Conservation (phyloP, 2,329 filamentous ascomycete genomes). For the Fulvia fulva region DNA sequence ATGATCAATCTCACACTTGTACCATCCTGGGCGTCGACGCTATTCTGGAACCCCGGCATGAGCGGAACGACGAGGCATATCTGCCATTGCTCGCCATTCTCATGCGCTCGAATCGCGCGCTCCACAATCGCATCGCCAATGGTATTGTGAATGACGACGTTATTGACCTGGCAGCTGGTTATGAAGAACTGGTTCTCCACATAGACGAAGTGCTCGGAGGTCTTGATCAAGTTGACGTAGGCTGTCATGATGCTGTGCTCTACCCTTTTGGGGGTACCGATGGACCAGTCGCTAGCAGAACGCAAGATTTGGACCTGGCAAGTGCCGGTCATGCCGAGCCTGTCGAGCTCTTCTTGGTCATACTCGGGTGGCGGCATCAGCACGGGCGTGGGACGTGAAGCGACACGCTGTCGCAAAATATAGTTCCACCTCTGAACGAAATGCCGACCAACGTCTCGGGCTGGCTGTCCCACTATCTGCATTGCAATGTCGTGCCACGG, state of each 20-base stretch:
- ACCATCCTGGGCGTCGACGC: constrained; percentile 87
- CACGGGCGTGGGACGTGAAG: constrained; percentile 89
- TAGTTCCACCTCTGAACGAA: constrained; percentile 99
- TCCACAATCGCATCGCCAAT: constrained; percentile 94
- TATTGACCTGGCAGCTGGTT: constrained; percentile 83
- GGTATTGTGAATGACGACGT: constrained; percentile 81
- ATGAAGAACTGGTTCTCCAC: constrained; percentile 99
- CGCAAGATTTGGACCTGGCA: constrained; percentile 95
- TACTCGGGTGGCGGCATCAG: constrained; percentile 91
- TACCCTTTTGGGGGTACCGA: constrained; percentile 75
- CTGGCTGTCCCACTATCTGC: constrained; percentile 95
- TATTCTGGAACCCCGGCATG: constrained; percentile 98
- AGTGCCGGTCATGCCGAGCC: constrained; percentile 82
- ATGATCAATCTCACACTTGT: constrained; percentile 93
- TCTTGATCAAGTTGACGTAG: constrained; percentile 89
- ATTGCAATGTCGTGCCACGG: constrained; percentile 98
- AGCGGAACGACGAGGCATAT: constrained; percentile 86
- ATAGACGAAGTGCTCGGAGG: constrained; percentile 95
- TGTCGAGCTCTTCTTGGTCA: constrained; percentile 77
- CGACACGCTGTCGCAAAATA: constrained; percentile 84
- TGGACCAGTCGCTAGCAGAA: constrained; percentile 85
- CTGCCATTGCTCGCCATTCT: constrained; percentile 84
- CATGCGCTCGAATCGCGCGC: constrained; percentile 77
- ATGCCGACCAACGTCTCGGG: constrained; percentile 87
- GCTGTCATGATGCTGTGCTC: constrained; percentile 96